phyloP scores from a whole-genome alignment of 1,284 basidiomycete genomes.

The Boletellus deceptivus region DNA sequence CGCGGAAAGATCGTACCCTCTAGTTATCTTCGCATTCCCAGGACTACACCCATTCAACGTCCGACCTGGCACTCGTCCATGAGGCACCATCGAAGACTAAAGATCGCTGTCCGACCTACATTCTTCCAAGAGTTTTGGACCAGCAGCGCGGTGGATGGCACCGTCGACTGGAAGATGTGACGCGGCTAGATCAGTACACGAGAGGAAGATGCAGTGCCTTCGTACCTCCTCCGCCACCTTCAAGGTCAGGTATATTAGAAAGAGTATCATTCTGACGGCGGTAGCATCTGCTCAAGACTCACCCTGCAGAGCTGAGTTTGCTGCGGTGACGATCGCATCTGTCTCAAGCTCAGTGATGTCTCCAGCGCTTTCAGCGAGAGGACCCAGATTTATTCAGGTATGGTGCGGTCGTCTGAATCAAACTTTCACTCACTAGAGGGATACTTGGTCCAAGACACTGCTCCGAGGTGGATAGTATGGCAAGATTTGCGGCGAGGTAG shows the following conservation, averaged over 20 bases:
- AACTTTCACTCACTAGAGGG: slow-evolving; percentile 52
- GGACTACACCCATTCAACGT: slow-evolving; percentile 75
- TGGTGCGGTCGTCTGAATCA: not conserved
- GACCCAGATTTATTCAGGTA: not conserved
- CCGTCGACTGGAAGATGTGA: slow-evolving; percentile 64
- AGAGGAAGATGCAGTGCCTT: slow-evolving; percentile 13
- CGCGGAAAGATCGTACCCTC: slow-evolving; percentile 70
- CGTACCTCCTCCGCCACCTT: slow-evolving; percentile 71
- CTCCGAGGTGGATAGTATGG: slow-evolving; percentile 35
- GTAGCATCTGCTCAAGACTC: slow-evolving; percentile 3
- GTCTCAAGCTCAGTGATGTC: slow-evolving; percentile 74
- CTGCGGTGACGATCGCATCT: slow-evolving; percentile 87
- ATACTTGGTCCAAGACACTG: slow-evolving; percentile 50
- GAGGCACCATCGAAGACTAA: not conserved
- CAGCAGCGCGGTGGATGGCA: slow-evolving; percentile 85
- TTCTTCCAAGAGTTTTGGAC: slow-evolving; percentile 49
- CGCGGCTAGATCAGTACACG: not conserved
- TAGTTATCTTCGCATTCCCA: slow-evolving; percentile 83
- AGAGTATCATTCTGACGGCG: not conserved
- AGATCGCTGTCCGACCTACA: slow-evolving; percentile 9
- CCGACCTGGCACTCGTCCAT: slow-evolving; percentile 43
- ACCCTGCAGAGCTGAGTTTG: slow-evolving; percentile 75
- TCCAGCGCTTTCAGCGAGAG: slow-evolving; percentile 53
- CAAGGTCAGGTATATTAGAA: not conserved
- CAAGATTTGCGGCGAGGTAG: slow-evolving; percentile 24